Base-by-base conservation (phyloP, 768 basidiomycete genomes). In the Pleurotus ostreatus region DNA sequence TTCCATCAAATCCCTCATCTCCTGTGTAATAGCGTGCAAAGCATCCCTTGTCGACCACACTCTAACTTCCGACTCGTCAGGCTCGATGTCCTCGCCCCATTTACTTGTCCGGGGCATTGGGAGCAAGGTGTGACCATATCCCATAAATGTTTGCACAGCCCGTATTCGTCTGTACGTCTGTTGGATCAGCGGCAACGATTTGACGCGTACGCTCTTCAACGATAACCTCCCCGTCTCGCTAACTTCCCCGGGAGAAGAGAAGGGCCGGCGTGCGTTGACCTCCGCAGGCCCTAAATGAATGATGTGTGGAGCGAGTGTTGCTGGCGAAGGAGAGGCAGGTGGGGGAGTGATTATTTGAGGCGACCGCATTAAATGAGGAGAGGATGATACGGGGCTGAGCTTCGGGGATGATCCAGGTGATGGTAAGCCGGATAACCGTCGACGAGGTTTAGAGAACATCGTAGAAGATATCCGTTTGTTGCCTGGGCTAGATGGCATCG, bases 111-210 rank as follows among this genome's bases (percentile, higher is more conserved):
- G 59, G 7, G 76, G 76, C 45, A 80, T 59, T 9, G 84, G 83
- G 6, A 89, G 69, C 25, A 88, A 66, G 3, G 71, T 65, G 5
- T 60, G 45, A 13, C 78, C 73, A 65, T 88, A 89, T 2, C 88
- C 87, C 76, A 88, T 77, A 52, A 74, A 77, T 11, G 71, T 72
- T 68, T 89, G 88, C 20, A 86, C 83, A 2, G 78, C 66, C 16
- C 88, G 74, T 22, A 90, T 80, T 25, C 86, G 73, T 34, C 74
- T 74, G 62, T 85, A 86, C 12, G 86, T 88, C 37, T 71, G 76
- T 37, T 71, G 74, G n/a, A 82, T 71, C 1, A 90, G 78, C 16
- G 72, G 63, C 4, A 74, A 48, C 1, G 82, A 84, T 57, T 74
- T 78, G 41, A 89, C 74, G 22, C 71, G 72, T 74, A 25, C 74